A percentile compares a stretch with the other conserved stretches of the same genome.
Conservation (phyloP, 371 early-diverging fungal genomes). For the Sporodiniella umbellata region DNA sequence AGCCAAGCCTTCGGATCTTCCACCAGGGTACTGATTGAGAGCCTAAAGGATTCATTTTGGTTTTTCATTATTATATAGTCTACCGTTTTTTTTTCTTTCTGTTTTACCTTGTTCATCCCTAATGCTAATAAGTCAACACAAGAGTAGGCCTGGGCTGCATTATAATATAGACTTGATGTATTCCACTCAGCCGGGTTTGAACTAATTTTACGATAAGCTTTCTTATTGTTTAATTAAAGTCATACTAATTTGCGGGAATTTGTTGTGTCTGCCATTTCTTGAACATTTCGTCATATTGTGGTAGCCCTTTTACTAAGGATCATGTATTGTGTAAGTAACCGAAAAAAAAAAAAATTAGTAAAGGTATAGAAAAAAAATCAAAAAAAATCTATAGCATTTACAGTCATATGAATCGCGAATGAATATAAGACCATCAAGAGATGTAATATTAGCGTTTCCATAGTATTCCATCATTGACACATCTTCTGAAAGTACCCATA, state of each 20-base stretch:
- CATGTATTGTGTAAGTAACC: too few species aligned
- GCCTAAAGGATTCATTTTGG: constrained; percentile 18
- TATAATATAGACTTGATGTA: constrained; percentile 27
- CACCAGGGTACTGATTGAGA: constrained; percentile 34
- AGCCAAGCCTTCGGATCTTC: constrained; percentile 23
- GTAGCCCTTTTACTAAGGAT: constrained; percentile 33
- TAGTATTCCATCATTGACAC: constrained; percentile 11
- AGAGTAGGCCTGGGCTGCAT: constrained; percentile 39
- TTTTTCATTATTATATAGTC: too few species aligned
- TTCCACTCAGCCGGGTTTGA: constrained; percentile 23
- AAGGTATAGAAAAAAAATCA: neutral
- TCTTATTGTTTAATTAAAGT: too few species aligned
- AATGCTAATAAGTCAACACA: constrained; percentile 37
- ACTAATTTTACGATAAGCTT: too few species aligned
- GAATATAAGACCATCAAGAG: constrained; percentile 44
- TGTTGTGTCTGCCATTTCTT: constrained; percentile 24
- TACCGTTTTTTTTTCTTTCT: neutral
- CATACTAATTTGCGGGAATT: constrained; percentile 23
- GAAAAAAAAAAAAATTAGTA: too few species aligned
- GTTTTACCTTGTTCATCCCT: constrained; percentile 32
- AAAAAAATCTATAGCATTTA: constrained; percentile 18
- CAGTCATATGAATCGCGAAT: constrained; percentile 44
- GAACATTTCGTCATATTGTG: constrained; percentile 27
- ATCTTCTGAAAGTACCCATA: constrained; percentile 40
- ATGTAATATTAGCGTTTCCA: constrained; percentile 17